Evolutionary conservation across 2,329 filamentous ascomycete genomes (phyloP), one percentile per base, ranked within the genome.

Genomic region (Fusarium mundagurra): DNA sequence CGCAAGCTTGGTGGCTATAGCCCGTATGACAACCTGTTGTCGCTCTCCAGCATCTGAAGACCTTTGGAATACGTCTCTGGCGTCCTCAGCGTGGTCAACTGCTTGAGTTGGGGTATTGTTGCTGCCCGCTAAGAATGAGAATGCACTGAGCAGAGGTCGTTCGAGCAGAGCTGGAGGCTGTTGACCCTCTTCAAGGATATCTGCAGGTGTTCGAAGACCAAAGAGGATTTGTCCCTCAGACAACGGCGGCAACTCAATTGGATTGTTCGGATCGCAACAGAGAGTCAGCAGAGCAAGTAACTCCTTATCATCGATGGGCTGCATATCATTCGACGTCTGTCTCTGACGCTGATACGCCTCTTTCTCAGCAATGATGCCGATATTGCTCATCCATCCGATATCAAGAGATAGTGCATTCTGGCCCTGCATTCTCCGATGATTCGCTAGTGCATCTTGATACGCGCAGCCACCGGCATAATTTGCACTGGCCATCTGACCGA

Each of bases 381-480:
- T 61, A 12, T 65, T 61, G 0, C 45, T 27, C 55, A 65, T 65
- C 62, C 45, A 61, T 14, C 62, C 62, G 5, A 65, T 53, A 27
- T 65, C 55, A 7, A 65, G 38, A 6, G 62, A 51, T 1, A 65
- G 17, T 8, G 55, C 47, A 10, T 11, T 61, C 10, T 33, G 44
- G 1, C 55, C 36, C 3, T 38, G 31, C 1, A 9, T 11, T 17
- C 22, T 20, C 1, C 47, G 48, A 31, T 34, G 8, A 0, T 8
- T 31, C 1, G 47, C 57, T 12, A 65, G 20, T 2, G 53, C 39
- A 36, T 68, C 61, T 17, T 68, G 61, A 11, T 39, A 68, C 2
- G 79, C 66, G 24, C 78, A 78, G 2, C 80, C 82, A 0, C 78
- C 81, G 0, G 82, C 74, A 66, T 88, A 88, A 65, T 85, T 86